These are phyloP conservation scores for Pythium sp. DNA, from an alignment of 352 stramenopile genomes.

Conservation along the genomic window DNA sequence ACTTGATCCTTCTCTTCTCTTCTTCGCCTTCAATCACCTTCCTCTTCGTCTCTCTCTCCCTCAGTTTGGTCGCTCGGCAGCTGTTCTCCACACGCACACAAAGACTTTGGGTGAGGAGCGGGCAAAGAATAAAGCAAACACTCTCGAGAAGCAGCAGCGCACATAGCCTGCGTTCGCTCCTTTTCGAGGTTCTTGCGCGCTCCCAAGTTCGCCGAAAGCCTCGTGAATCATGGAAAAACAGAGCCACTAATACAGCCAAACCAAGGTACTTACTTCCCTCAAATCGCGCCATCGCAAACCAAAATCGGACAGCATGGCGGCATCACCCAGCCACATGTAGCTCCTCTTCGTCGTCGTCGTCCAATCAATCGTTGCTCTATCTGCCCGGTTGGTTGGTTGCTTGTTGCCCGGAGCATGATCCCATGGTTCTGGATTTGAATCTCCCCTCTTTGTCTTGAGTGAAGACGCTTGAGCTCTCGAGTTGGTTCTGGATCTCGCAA, in stretches of 20 bases:
- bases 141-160: not conserved
- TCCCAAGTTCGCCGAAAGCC: constrained; percentile 14
- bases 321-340: not conserved
- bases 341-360: not conserved
- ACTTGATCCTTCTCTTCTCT: not conserved
- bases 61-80: not conserved
- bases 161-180: not conserved
- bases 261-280: not conserved
- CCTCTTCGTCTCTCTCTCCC: not conserved
- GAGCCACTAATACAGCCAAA: not conserved
- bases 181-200: constrained; percentile 7
- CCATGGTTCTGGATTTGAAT: not conserved
- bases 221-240: not conserved
- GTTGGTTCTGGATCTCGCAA: not conserved
- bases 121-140: constrained; percentile 5
- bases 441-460: not conserved
- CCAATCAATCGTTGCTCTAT: not conserved
- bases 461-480: not conserved
- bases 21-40: not conserved
- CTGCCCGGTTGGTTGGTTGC: not conserved
- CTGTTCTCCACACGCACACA: not conserved
- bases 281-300: not conserved
- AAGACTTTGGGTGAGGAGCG: constrained; percentile 13
- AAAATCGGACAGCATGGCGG: not conserved
- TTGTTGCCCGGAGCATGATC: not conserved